Evolutionary conservation across 2,329 filamentous ascomycete species (phyloP), one percentile per base, ranked within the genome.

Genomic region (Phymatotrichopsis omnivora): DNA sequence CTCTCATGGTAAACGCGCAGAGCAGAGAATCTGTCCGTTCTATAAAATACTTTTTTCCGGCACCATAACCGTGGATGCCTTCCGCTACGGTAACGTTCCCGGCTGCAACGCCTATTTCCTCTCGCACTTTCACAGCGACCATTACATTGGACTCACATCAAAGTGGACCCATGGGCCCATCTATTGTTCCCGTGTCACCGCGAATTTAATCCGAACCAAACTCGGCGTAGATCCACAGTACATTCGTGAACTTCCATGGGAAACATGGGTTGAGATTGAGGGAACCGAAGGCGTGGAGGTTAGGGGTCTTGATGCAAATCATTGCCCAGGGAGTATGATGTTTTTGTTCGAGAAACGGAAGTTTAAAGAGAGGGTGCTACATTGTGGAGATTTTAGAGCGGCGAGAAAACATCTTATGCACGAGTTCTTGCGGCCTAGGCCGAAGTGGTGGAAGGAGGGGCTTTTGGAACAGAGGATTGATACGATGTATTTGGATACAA

Each of bases 41-140:
- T 98, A 98, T 69, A 98, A 98, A 64, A 95, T 96, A 53, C 80
- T 98, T 66, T 87, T 89, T 0, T 86, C 85, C 0, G 82, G 95
- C 58, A 85, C 74, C 53, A 93, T 96, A 42, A 93, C 85, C 47
- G 91, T 98, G 1, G 91, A 98, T 63, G 91, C 91, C 0, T 94
- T 98, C 60, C 78, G 89, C 16, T 98, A 96, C 60, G 91, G 91
- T 2, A 85, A 87, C 3, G 85, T 98, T 0, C 74, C 93, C 60
- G 87, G 85, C 1, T 94, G 87, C 62, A 81, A 83, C 42, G 91
- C 89, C 1, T 98, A 98, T 61, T 98, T 98, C 56, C 72, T 98
- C 8, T 95, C 87, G 57, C 91, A 98, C 61, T 98, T 96, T 56
- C 91, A 98, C 64, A 95, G 86, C 59, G 91, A 98, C 61, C 91